phyloP scores from a whole-genome alignment of 2,329 filamentous ascomycete species.

The Fusarium ambrosium region DNA sequence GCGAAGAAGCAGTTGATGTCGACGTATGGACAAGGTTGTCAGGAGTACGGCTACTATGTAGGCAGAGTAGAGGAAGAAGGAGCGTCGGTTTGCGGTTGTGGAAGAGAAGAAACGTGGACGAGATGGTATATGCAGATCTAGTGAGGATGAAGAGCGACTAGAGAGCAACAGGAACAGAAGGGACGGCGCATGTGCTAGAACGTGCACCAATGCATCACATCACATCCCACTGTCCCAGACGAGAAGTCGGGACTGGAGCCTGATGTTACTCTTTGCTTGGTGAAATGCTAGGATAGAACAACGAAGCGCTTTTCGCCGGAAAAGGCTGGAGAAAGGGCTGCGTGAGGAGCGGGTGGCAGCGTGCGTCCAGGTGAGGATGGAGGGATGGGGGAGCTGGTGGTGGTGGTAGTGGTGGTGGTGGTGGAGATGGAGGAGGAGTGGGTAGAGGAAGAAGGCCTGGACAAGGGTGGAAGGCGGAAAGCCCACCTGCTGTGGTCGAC shows the following conservation, averaged over 20 bases:
- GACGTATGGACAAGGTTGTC: slow-evolving; percentile 2
- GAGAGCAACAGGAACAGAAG: slow-evolving; percentile 38
- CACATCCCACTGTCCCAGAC: slow-evolving; percentile 31
- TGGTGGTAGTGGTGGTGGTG: slow-evolving; percentile 36
- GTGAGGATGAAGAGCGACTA: slow-evolving; percentile 27
- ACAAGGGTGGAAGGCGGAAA: slow-evolving; percentile 28
- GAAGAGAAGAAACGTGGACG: neutral
- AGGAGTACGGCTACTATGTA: neutral
- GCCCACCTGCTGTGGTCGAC: slow-evolving; percentile 22
- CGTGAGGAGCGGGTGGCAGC: slow-evolving; percentile 29
- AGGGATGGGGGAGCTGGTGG: slow-evolving; percentile 21
- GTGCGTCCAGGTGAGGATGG: slow-evolving; percentile 32
- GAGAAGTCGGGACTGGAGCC: slow-evolving; percentile 24
- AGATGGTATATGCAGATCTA: slow-evolving; percentile 21
- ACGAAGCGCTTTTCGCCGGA: slow-evolving; percentile 23
- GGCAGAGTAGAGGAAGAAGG: slow-evolving; percentile 7
- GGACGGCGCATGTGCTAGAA: slow-evolving; percentile 38
- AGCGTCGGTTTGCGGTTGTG: slow-evolving; percentile 19
- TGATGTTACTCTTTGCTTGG: slow-evolving; percentile 13
- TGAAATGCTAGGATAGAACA: slow-evolving; percentile 28
- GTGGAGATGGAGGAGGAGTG: slow-evolving; percentile 25
- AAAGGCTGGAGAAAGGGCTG: slow-evolving; percentile 28
- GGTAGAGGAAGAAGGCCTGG: slow-evolving; percentile 22
- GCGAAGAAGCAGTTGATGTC: slow-evolving; percentile 11
- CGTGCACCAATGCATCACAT: slow-evolving; percentile 40